Base-by-base conservation (phyloP, 1,284 basidiomycete species). In the Dichomitus squalens region DNA sequence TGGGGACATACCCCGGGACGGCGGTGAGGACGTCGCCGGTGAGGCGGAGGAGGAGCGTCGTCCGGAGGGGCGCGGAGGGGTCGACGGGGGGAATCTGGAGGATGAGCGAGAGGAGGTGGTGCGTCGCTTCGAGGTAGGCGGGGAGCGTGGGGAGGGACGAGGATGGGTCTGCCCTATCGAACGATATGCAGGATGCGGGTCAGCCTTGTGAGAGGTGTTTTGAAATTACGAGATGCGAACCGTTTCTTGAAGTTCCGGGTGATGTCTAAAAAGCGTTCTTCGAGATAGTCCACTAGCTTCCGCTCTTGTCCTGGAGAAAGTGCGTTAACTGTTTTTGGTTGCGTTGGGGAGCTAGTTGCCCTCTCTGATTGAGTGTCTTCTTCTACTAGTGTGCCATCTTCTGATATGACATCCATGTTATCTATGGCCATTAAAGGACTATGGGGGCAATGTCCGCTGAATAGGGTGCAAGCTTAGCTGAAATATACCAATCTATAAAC, bases 181-280 rank as follows among this genome's bases (percentile, higher is more conserved):
- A 27, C 7, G 4, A 25, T 11, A 23, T 47, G n/a, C 9, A 49
- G 34, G 14, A 3, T 8, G 21, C n/a, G 7, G 20, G 6, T 51
- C 18, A 21, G 38, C 23, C 33, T 4, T 16, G 31, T 1, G 29
- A 34, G 21, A 16, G 1, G 23, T 4, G 16, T 11, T 23, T 3
- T 4, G 21, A 16, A 21, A 8, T 27, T 16, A 16, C 16, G 25
- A 31, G 9, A 38, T 33, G 38, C 82, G 39, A 55, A 88, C 88
- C 89, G 82, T 72, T 89, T 92, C 72, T 87, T 90, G 73, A 79
- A 88, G 35, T 82, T 81, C 21, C 87, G 73, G 23, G 80, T 87
- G 33, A 90, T 72, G 14, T 86, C 78, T 16, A 90, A 73, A 58
- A 90, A 84, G 52, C 77, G 69, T 14, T 81, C 81, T 49, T 92